Base-by-base conservation (phyloP, 257 asterid genomes). In the Salvia rosmarinus region DNA sequence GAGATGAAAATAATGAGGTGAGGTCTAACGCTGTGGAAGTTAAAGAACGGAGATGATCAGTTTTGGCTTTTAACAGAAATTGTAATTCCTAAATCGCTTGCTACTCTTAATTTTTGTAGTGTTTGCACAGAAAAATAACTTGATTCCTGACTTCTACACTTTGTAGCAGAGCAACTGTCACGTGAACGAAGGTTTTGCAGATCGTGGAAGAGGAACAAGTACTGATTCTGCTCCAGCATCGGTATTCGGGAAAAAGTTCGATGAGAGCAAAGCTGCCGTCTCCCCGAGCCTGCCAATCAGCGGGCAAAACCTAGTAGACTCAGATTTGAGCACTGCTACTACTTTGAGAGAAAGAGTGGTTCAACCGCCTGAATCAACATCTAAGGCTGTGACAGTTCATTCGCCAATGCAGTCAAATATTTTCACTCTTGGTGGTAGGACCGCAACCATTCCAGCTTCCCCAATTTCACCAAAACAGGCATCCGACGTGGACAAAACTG, bases 231-330 rank as follows among this genome's bases (percentile, higher is more conserved):
- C 78, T 80, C 86, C 83, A 63, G 85, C 86, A 49, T 54, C 84
- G 44, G 61, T 76, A 42, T 86, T 82, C 71, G 84, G 88, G 19
- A 78, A 81, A 60, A 90, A 81, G 82, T 77, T 80, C 46, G 90
- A 85, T 3, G 90, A 84, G 73, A 84, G 70, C 61, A 90, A 84
- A 75, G 80, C 67, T 46, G 75, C 59, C 30, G 46, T 56, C 67
- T 74, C 89, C 74, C 82, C 83, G 2, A 75, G 78, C 73, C 79
- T 77, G 70, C 85, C 87, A 17, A 67, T 77, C 78, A 83, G 81
- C 49, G 91, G 87, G 60, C 91, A 88, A 73, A 88, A 81, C 73
- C 69, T 82, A 72, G 83, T 81, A 20, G 97, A 87, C 64, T 80
- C 92, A 4, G 92, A 84, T 63, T 75, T 79, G 14, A 79, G 86